Evolutionary conservation across 805 yeast genomes (phyloP).

Genomic region (Saccharomycopsis microspora): DNA sequence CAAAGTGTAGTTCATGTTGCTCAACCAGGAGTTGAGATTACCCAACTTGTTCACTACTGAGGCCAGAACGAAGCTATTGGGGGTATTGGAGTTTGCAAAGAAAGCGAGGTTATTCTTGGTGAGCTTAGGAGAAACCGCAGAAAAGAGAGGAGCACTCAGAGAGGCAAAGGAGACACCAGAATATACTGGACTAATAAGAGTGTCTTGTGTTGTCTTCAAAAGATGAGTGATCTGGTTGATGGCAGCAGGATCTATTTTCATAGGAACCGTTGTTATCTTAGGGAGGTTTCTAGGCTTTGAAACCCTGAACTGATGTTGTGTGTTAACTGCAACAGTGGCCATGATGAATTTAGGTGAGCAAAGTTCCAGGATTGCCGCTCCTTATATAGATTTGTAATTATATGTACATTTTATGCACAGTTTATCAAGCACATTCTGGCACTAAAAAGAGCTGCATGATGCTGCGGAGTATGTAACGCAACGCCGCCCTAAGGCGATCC

Average conservation of each 20-base stretch:
- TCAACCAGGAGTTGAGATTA: neutral
- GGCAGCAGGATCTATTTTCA: neutral
- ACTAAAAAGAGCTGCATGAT: too few relatives aligned
- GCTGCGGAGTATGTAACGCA: too few relatives aligned
- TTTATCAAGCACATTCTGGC: too few relatives aligned
- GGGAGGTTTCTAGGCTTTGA: constrained; percentile 3
- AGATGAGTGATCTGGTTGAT: neutral
- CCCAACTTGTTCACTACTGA: neutral
- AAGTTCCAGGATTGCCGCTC: too few relatives aligned
- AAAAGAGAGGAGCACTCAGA: neutral
- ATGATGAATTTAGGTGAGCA: too few relatives aligned
- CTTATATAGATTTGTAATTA: too few relatives aligned
- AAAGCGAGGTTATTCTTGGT: neutral
- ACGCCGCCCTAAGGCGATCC: too few relatives aligned
- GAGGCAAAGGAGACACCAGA: neutral
- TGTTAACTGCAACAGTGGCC: too few relatives aligned
- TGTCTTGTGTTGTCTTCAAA: neutral
- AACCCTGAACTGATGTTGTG: neutral
- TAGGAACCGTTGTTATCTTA: neutral
- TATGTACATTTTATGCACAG: too few relatives aligned
- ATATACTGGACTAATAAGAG: neutral
- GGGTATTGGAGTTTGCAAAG: neutral
- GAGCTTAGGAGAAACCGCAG: neutral
- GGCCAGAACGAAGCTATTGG: neutral
- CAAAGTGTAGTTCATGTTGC: too few relatives aligned